phyloP scores from a whole-genome alignment of 495 filamentous ascomycete species.

The Neurospora hispaniola region DNA sequence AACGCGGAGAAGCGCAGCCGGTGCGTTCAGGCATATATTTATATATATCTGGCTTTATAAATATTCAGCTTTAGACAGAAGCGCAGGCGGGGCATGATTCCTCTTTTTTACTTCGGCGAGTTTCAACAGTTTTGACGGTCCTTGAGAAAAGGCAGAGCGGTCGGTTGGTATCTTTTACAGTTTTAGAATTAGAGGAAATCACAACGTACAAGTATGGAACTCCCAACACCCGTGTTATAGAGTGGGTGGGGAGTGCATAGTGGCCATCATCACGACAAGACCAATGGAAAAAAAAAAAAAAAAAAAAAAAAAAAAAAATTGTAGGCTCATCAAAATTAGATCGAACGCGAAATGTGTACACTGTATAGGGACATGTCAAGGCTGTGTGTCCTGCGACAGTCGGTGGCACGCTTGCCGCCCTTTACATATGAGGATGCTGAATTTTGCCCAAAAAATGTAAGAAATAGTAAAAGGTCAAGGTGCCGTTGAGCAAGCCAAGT shows the following conservation, averaged over 20 bases:
- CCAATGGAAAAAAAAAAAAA: too few relatives aligned
- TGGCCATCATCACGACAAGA: too few relatives aligned
- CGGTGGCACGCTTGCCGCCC: too few relatives aligned
- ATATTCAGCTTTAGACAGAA: neutral
- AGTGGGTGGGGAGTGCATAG: too few relatives aligned
- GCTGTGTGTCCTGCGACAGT: too few relatives aligned
- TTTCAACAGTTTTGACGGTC: neutral
- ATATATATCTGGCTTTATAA: neutral
- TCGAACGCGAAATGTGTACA: too few relatives aligned
- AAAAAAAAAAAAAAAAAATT: too few relatives aligned
- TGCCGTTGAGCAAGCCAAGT: too few relatives aligned
- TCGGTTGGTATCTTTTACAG: neutral
- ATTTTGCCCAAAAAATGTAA: neutral
- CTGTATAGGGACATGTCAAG: too few relatives aligned
- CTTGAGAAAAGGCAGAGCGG: neutral
- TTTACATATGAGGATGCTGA: neutral
- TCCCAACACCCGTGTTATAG: too few relatives aligned
- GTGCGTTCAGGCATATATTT: neutral
- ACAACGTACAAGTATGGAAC: neutral
- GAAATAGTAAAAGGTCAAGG: too few relatives aligned
- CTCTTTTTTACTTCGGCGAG: neutral
- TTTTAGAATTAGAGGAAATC: neutral
- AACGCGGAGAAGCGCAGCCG: neutral
- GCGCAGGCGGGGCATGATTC: neutral
- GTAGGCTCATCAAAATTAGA: too few relatives aligned